These are phyloP conservation scores for Globisporangium solare DNA, from an alignment of 352 stramenopile genomes.

Conservation along the genomic window DNA sequence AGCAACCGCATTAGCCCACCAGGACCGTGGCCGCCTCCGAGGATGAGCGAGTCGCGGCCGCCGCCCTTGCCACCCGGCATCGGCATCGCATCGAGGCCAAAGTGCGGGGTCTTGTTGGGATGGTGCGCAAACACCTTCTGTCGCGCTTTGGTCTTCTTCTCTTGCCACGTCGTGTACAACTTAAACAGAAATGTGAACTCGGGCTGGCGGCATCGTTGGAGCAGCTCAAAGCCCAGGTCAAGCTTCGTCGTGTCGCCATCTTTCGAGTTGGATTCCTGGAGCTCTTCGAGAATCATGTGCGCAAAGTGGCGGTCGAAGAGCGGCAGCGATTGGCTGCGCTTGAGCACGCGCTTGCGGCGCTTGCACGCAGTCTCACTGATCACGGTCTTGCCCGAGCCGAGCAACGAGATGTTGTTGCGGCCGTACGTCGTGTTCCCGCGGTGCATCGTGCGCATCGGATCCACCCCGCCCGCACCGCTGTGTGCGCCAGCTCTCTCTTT, in stretches of 20 bases:
- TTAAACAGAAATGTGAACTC: slow-evolving; percentile 56
- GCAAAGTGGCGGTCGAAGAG: slow-evolving; percentile 61
- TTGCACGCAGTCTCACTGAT: slow-evolving; percentile 17
- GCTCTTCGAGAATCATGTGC: slow-evolving; percentile 45
- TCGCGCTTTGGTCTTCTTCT: slow-evolving; percentile 7
- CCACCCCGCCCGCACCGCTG: neutral
- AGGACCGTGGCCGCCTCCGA: neutral
- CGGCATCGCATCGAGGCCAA: neutral
- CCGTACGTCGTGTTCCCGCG: slow-evolving; percentile 12
- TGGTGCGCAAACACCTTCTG: slow-evolving; percentile 5
- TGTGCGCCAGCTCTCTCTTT: neutral
- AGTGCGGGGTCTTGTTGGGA: neutral
- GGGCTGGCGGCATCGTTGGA: slow-evolving; percentile 44
- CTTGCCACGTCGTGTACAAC: slow-evolving; percentile 35
- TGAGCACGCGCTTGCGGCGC: slow-evolving; percentile 35
- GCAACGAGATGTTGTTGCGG: slow-evolving; percentile 13
- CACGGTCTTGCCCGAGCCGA: slow-evolving; percentile 6
- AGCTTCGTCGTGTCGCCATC: slow-evolving; percentile 46
- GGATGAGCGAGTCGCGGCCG: neutral
- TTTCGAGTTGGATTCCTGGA: slow-evolving; percentile 56
- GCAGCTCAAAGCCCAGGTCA: slow-evolving; percentile 46
- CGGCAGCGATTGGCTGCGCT: slow-evolving; percentile 57
- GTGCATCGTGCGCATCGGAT: slow-evolving; percentile 5
- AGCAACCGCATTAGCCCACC: too few species aligned
- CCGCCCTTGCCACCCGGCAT: neutral